Base-by-base conservation (phyloP, 208 protist species). In the Trypanosoma mega region DNA sequence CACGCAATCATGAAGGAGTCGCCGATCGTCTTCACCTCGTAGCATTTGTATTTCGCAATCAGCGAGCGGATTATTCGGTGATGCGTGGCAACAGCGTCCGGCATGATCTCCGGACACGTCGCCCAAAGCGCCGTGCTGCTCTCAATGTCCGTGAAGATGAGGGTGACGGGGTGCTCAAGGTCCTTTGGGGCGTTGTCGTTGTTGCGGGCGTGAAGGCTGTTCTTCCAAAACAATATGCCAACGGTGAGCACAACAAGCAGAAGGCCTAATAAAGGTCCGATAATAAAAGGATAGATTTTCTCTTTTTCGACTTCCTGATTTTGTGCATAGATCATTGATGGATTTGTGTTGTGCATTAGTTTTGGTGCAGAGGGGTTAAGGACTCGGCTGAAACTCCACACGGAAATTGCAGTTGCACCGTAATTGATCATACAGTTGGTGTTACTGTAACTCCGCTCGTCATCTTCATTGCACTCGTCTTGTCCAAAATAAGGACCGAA, bases 61-160 rank as follows among this genome's bases (percentile, higher is more conserved):
- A 39, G 34, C 34, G 8, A 12, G 34, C 34, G 34, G 34, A 39
- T 39, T 12, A 39, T 6, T 39, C 34, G 34, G 34, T 29, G 7
- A 24, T 12, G 26, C 20, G 46, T 26, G 4, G 4, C 8, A 21
- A 30, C 18, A 29, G 20, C 7, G 18, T n/a, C 26, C 23, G 26
- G 7, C 7, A 8, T 30, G 11, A 51, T 14, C 7, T n/a, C 18
- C 23, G 46, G 26, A 4, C 46, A 29, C 18, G 45, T 58, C n/a
- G 78, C 76, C 76, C 80, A 90, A 63, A 91, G 54, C 41, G 77
- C 83, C 14, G 86, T 91, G 70, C 77, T 88, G 74, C 78, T 82
- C 70, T 90, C 75, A 45, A 90, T 82, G 65, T 90, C 86, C 9
- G 83, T 90, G 68, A 93, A 90, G 36, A 90, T 27, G 3, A 93